Evolutionary conservation across 768 basidiomycete species (phyloP), one percentile per base, ranked within the genome.

Genomic region (Collybiopsis confluens): DNA sequence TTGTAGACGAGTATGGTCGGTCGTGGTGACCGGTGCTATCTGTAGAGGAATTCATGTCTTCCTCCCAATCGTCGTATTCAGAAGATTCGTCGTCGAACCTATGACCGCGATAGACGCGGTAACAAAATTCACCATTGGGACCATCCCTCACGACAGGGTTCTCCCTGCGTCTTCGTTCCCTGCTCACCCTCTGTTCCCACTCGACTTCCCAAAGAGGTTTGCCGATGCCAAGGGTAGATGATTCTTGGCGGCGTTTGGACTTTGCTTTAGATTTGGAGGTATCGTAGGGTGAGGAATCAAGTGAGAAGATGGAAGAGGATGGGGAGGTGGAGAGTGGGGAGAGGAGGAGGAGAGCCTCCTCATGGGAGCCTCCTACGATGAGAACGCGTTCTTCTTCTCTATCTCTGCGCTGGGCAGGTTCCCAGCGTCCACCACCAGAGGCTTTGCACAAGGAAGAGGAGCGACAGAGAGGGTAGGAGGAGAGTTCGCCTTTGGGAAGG

Each of bases 361-460:
- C 27, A 18, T 30, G 37, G 4, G 9, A 28, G 10, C 21, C 21
- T 3, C n/a, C 18, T 30, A 48, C 16, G 10, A 48, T 37, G 23
- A 30, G 47, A 23, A 30, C 33, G 13, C 33, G 27, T 21, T 48
- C 47, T 48, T 48, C 33, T 20, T 11, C 47, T 21, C 33, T 21
- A 15, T 23, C 70, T 1, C 75, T 70, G 9, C 68, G 67, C 27
- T 75, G 77, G 61, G 83, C 85, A 30, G 90, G 89, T 58, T 81
- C 79, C 89, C 89, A 91, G 30, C 90, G 81, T 15, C 89, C 89
- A 13, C 88, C 88, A 43, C 90, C 89, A 18, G 81, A 80, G 1
- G 84, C 85, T 61, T 91, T 92, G 71, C 89, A 92, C 13, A 89
- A 75, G 45, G 78, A 72, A 60, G 79, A 81, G 2, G 83, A 79